phyloP scores from a whole-genome alignment of 2,329 filamentous ascomycete species.

The Aspergillus ochraceus region DNA sequence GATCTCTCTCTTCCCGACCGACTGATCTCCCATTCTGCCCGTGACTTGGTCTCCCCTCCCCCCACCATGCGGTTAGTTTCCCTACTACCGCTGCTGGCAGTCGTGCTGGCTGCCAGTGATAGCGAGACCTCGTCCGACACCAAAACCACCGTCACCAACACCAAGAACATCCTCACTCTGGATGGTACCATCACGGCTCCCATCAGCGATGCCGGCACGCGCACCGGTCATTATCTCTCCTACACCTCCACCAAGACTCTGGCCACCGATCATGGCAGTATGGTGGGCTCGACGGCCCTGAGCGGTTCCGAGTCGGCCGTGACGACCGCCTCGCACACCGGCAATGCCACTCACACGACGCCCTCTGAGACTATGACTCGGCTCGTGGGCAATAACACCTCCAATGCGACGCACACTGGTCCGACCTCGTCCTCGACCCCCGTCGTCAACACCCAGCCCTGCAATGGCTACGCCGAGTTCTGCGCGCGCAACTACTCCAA shows the following conservation, averaged over 20 bases:
- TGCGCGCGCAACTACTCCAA: conserved; percentile 77
- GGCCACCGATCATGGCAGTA: conserved; percentile 15
- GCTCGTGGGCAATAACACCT: conserved; percentile 49
- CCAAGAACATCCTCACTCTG: conserved; percentile 19
- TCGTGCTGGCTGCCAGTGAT: conserved; percentile 8
- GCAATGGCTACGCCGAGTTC: conserved; percentile 77
- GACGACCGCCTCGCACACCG: conserved; percentile 18
- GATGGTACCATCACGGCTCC: conserved; percentile 24
- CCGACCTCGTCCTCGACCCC: conserved; percentile 43
- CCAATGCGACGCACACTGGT: conserved; percentile 49
- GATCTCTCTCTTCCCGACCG: too few relatives aligned
- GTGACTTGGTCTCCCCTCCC: neutral
- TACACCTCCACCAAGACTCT: conserved; percentile 38
- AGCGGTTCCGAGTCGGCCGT: conserved; percentile 25
- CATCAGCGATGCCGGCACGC: conserved; percentile 27
- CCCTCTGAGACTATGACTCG: conserved; percentile 43
- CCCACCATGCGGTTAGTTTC: conserved; percentile 11
- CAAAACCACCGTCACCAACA: conserved; percentile 9
- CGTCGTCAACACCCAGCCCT: conserved; percentile 70
- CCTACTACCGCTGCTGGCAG: conserved; percentile 11
- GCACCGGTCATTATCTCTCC: conserved; percentile 42
- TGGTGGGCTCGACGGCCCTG: conserved; percentile 25
- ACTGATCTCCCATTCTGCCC: conserved; percentile 8
- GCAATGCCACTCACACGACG: conserved; percentile 30
- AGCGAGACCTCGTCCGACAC: neutral